phyloP scores from a whole-genome alignment of 805 yeast genomes.

The Candida coleopterorum region DNA sequence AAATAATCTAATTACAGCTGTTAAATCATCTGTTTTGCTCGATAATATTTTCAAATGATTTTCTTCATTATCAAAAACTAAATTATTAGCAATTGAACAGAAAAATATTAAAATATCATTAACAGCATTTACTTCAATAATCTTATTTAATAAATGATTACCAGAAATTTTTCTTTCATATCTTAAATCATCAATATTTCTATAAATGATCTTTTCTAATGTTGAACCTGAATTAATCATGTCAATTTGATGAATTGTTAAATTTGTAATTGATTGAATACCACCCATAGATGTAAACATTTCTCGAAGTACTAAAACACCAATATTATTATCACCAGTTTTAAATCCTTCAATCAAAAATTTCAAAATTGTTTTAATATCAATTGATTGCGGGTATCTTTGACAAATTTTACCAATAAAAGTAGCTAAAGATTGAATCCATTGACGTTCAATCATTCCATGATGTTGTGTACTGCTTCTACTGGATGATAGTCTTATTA shows the following conservation, averaged over 20 bases:
- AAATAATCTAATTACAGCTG: conserved; percentile 61
- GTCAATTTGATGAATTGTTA: conserved; percentile 60
- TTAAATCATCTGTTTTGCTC: conserved; percentile 66
- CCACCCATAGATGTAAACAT: conserved; percentile 75
- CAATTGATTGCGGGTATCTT: conserved; percentile 48
- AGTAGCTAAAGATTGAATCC: conserved; percentile 80
- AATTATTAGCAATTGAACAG: conserved; percentile 41
- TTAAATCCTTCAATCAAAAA: conserved; percentile 63
- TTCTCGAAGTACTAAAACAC: conserved; percentile 62
- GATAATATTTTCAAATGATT: conserved; percentile 69
- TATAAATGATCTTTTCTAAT: conserved; percentile 51
- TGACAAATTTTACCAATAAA: conserved; percentile 73
- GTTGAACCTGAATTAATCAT: conserved; percentile 60
- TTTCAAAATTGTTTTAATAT: conserved; percentile 55
- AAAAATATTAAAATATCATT: conserved; percentile 67
- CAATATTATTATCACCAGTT: conserved; percentile 50
- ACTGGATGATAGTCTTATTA: conserved; percentile 65
- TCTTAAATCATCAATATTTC: conserved; percentile 57
- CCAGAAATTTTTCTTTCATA: conserved; percentile 46
- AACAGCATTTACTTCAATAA: conserved; percentile 41
- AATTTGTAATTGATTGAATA: conserved; percentile 60
- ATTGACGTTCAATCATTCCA: conserved; percentile 74
- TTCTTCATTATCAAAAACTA: conserved; percentile 28
- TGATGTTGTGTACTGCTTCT: conserved; percentile 65
- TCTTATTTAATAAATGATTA: conserved; percentile 39